Evolutionary conservation across 2,329 filamentous ascomycete species (phyloP).

Genomic region (Calonectria multiphialidica): DNA sequence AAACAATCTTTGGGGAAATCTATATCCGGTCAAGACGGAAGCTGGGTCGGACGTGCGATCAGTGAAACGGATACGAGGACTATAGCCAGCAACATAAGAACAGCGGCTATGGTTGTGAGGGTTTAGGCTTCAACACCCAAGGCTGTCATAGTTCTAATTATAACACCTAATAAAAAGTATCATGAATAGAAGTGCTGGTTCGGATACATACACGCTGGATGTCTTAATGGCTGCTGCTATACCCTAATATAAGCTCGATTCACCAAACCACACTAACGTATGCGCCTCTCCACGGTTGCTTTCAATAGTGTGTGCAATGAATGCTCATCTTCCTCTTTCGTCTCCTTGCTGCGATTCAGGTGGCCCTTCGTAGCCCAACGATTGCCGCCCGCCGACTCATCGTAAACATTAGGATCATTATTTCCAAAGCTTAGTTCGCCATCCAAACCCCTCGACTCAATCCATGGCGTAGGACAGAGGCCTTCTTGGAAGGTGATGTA

Average conservation of each 20-base stretch:
- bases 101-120: no score
- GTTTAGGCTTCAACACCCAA: no score
- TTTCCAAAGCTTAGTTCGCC: background rate
- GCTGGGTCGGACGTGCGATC: background rate
- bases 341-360: background rate
- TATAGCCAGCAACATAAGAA: background rate
- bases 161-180: no score
- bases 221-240: no score
- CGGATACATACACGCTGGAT: no score
- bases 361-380: background rate
- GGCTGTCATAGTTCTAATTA: no score
- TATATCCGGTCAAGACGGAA: background rate
- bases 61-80: background rate
- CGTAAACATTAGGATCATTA: background rate
- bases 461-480: background rate
- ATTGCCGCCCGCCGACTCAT: background rate
- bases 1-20: background rate
- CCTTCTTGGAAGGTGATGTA: background rate
- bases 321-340: background rate
- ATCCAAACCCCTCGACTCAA: background rate
- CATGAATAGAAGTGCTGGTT: no score
- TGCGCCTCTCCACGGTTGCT: background rate
- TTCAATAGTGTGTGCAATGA: background rate
- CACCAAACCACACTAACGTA: no score
- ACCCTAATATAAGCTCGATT: no score